These are phyloP conservation scores for Alternaria triticina DNA, from an alignment of 2,329 filamentous ascomycete species.

Conservation along the genomic window DNA sequence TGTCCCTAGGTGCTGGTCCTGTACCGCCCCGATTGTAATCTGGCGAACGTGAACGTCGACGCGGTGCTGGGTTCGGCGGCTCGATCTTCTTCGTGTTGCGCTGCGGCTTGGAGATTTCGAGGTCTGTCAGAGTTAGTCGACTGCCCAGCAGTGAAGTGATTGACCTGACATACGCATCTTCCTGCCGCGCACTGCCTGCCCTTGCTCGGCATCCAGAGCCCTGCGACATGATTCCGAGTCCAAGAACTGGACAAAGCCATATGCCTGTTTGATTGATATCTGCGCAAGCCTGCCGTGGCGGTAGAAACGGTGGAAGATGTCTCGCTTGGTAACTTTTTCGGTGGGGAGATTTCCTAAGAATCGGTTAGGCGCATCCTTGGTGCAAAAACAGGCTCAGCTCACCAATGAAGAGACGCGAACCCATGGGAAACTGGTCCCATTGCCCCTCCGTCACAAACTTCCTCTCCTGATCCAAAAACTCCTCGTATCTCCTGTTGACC, in stretches of 20 bases:
- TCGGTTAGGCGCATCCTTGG: slow-evolving; percentile 18
- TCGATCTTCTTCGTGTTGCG: slow-evolving; percentile 72
- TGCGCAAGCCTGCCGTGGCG: slow-evolving; percentile 86
- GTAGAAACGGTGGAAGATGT: slow-evolving; percentile 91
- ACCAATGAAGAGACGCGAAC: slow-evolving; percentile 83
- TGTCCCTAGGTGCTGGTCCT: slow-evolving; percentile 56
- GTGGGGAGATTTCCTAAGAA: slow-evolving; percentile 82
- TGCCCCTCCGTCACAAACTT: slow-evolving; percentile 77
- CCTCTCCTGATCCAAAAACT: slow-evolving; percentile 75
- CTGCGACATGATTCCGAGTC: slow-evolving; percentile 74
- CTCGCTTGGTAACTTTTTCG: slow-evolving; percentile 90
- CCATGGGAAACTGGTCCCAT: slow-evolving; percentile 81
- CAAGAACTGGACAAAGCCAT: slow-evolving; percentile 95
- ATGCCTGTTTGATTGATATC: slow-evolving; percentile 94
- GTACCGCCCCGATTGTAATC: slow-evolving; percentile 60
- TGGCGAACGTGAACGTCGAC: slow-evolving; percentile 68
- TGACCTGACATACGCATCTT: slow-evolving; percentile 77
- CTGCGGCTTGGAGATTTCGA: slow-evolving; percentile 88
- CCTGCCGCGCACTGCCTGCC: slow-evolving; percentile 81
- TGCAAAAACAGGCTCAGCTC: slow-evolving; percentile 37
- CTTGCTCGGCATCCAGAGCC: slow-evolving; percentile 81
- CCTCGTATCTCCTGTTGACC: slow-evolving; percentile 72
- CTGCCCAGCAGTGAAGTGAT: not conserved
- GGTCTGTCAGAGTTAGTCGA: slow-evolving; percentile 63
- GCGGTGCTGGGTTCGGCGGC: slow-evolving; percentile 42